Evolutionary conservation across 2,329 filamentous ascomycete species (phyloP), one percentile per base, ranked within the genome.

Genomic region (Alternaria conjuncta): DNA sequence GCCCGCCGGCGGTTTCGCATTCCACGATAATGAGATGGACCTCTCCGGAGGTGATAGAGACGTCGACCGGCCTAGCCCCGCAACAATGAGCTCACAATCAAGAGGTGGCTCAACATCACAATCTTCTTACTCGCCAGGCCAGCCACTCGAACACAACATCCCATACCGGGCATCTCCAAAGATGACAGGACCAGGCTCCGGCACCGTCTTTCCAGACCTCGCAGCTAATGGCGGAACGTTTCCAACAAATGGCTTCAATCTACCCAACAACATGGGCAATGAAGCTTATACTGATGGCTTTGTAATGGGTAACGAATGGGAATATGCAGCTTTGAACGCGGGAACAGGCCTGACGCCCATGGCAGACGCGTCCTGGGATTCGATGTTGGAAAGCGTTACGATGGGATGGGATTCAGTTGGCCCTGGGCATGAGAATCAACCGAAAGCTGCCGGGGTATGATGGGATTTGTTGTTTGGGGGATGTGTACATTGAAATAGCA

Each of bases 1-100:
- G 6, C 45, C 60, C 6, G 57, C 63, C 12, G 61, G 60, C 1
- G 61, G 60, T 2, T 66, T 71, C 53, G 49, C 63, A 41, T 70
- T 73, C 50, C 60, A 56, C 15, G 75, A 76, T 12, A 74, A 61
- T 32, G 79, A 81, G 25, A 81, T 81, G 79, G 79, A 81, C 49
- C 63, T 74, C 2, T 76, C 78, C 5, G 69, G 60, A 20, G 56
- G 75, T 4, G 76, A 79, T 49, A 63, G 43, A 26, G 63, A 64
- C 36, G 63, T 55, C 51, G 78, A 79, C 56, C 71, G 76, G 15
- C 59, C 76, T 15, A 78, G 76, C 28, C 78, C 79, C 1, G 71
- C 75, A 18, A 79, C 79, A 13, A 71, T 75, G 11, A 71, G 74
- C 46, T 77, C 78, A 5, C 69, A 75, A 28, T 77, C 74, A 7